Conservation (phyloP, 2,329 filamentous ascomycete genomes). For the Macroventuria anomochaeta region DNA sequence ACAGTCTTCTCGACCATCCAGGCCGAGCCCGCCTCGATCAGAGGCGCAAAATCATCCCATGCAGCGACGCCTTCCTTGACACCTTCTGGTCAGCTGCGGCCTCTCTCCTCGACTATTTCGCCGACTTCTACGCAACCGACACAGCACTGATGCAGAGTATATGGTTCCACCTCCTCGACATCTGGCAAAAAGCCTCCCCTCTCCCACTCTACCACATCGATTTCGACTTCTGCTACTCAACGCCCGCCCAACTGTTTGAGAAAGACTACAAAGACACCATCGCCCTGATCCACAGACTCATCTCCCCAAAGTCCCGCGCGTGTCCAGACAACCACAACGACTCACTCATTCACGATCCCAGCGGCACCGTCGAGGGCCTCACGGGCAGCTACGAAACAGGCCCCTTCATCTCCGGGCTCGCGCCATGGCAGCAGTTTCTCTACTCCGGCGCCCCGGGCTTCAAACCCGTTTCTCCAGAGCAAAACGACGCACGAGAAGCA, state of each 20-base stretch:
- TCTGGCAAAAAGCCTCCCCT: constrained; percentile 12
- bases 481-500: too few relatives aligned
- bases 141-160: constrained; percentile 29
- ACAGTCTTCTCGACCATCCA: constrained; percentile 15
- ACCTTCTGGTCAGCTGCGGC: constrained; percentile 28
- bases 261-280: constrained; percentile 1
- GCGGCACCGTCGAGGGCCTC: background rate
- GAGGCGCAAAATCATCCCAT: background rate
- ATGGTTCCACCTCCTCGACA: constrained; percentile 39
- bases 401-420: constrained; percentile 31
- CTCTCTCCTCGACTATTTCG: constrained; percentile 39
- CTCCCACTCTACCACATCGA: background rate
- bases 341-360: constrained; percentile 18
- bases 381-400: constrained; percentile 17
- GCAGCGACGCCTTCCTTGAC: background rate
- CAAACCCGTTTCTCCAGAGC: background rate
- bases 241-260: background rate
- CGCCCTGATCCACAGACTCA: background rate
- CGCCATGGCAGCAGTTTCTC: constrained; percentile 40
- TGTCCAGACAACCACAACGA: background rate
- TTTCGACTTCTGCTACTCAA: background rate
- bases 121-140: constrained; percentile 35
- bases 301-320: background rate
- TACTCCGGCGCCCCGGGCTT: constrained; percentile 30
- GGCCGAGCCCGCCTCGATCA: background rate